Evolutionary conservation across 78 protist species (phyloP).

Genomic region (Protostelium mycophagum): DNA sequence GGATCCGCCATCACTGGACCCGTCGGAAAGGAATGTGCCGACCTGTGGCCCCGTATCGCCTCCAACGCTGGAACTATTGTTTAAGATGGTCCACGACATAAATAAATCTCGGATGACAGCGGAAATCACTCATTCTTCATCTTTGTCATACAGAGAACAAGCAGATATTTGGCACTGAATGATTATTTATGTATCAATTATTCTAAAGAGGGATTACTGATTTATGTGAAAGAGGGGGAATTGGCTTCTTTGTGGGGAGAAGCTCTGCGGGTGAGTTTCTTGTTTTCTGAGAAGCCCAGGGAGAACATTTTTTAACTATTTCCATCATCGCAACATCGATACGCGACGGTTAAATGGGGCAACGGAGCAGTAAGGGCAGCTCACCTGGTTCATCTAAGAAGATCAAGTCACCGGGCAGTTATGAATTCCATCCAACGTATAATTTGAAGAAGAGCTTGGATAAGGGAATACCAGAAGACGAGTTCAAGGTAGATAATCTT

Average conservation of each 20-base stretch:
- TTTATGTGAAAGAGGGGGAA: no score
- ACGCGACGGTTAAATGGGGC: neutral
- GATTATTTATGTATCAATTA: no score
- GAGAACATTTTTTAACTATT: no score
- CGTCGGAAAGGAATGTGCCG: slow-evolving; percentile 99
- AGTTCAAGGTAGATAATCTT: neutral
- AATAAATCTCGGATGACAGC: neutral
- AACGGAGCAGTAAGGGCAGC: neutral
- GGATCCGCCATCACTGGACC: slow-evolving; percentile 99
- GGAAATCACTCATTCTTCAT: no score
- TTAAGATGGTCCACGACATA: neutral
- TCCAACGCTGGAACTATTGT: slow-evolving; percentile 34
- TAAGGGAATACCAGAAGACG: neutral
- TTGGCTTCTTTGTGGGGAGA: no score
- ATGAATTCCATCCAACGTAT: neutral
- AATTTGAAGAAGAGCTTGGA: neutral
- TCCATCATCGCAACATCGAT: neutral
- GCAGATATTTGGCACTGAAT: no score
- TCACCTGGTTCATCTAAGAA: neutral
- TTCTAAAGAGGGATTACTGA: no score
- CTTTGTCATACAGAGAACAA: no score
- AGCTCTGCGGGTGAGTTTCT: no score
- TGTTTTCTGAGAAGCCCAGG: no score
- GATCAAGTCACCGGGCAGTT: neutral
- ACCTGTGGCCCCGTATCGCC: slow-evolving; percentile 95